phyloP scores from a whole-genome alignment of 148 eudicot species.

The Heliosperma pusillum region DNA sequence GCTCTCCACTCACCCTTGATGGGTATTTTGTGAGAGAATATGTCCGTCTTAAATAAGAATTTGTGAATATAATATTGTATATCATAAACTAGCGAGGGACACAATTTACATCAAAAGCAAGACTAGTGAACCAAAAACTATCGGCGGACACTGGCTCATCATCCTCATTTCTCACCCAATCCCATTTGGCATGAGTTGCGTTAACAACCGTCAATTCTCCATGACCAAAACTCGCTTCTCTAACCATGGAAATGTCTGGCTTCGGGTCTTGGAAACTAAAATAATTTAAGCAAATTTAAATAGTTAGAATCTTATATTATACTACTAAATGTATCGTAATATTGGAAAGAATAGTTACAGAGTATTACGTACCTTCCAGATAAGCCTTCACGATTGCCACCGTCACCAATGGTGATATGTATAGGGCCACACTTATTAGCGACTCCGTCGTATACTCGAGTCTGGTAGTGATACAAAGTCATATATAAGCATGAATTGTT shows the following conservation, averaged over 20 bases:
- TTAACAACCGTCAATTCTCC: constrained; percentile 49
- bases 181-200: constrained; percentile 61
- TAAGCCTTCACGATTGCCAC: constrained; percentile 47
- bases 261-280: constrained; percentile 36
- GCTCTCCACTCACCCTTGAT: too few relatives aligned
- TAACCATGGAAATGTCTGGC: constrained; percentile 47
- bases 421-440: constrained; percentile 39
- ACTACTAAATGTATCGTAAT: not conserved
- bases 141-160: constrained; percentile 40
- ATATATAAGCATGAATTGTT: too few relatives aligned
- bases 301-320: not conserved
- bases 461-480: constrained; percentile 9
- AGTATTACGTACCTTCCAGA: constrained; percentile 18
- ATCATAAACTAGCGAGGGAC: too few relatives aligned
- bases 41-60: too few relatives aligned
- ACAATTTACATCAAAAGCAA: constrained; percentile 38
- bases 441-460: constrained; percentile 28
- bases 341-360: too few relatives aligned
- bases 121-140: constrained; percentile 39
- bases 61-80: too few relatives aligned
- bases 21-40: too few relatives aligned
- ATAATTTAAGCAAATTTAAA: not conserved
- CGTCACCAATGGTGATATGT: constrained; percentile 41
- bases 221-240: constrained; percentile 83
- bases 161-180: constrained; percentile 59